Base-by-base conservation (phyloP, 2,329 filamentous ascomycete genomes). In the Monosporascus ibericus region DNA sequence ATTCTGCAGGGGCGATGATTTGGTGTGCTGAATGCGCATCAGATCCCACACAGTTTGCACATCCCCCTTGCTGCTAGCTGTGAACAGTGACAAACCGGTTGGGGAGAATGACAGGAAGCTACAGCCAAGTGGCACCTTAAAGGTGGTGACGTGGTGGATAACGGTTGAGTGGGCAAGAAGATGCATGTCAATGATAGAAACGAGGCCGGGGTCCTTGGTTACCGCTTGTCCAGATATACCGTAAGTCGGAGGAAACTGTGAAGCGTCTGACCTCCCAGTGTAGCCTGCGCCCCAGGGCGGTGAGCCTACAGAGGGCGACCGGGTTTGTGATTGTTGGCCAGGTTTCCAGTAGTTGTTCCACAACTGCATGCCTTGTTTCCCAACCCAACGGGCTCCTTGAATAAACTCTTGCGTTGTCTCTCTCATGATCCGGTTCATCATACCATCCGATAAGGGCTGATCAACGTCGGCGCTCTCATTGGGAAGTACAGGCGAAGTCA, bases 31-130 rank as follows among this genome's bases (percentile, higher is more conserved):
- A 47, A 83, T 75, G 40, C 79, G 78, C 71, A 90, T 81, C 52
- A 94, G 70, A 66, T 92, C 88, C 89, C 89, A 94, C 1, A 92
- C 82, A 7, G 84, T 87, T 63, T 91, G 87, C 6, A 89, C 80
- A 63, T 95, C 90, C n/a, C 89, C 89, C 66, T 91, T 92, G 63
- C 79, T 87, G 68, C 87, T 92, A 6, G 87, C 87, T 0, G 87
- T 91, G 69, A 94, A 86, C 11, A 95, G 75, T 49, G 82, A 82
- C 25, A 92, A 69, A 0, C 88, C 88, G 6, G 81, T 83, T 0
- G 88, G 88, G 2, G 88, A 85, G 58, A 95, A 88, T 0, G 88
- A 91, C 34, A 94, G 66, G 64, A 88, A 91, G 65, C 88, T 92
- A 68, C 88, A 92, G 8, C 90, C 90, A 17, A 88, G 78, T 1